Evolutionary conservation across 2,329 filamentous ascomycete species (phyloP).

Genomic region (Aureobasidium vineae): DNA sequence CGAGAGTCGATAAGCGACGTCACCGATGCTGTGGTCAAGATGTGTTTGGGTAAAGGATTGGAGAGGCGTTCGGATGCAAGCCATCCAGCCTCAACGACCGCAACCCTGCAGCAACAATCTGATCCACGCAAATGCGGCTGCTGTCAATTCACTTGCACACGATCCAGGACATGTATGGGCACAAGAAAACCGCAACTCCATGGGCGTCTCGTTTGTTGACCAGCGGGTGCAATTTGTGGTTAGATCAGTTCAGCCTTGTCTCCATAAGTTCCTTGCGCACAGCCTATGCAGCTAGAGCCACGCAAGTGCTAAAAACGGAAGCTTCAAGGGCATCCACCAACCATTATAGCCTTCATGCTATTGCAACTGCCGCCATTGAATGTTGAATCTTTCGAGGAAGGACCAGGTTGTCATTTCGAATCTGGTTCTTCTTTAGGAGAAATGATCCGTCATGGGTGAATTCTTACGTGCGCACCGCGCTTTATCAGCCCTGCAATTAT

Average conservation of each 20-base stretch:
- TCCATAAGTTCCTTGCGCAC: constrained; percentile 5
- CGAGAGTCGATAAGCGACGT: neutral
- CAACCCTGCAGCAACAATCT: neutral
- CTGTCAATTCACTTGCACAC: neutral
- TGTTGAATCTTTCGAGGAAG: neutral
- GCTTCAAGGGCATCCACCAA: neutral
- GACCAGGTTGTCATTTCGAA: neutral
- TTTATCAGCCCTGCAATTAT: neutral
- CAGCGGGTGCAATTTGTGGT: neutral
- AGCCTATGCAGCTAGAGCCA: neutral
- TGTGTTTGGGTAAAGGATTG: constrained; percentile 25
- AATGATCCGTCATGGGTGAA: too few species aligned
- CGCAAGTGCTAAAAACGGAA: constrained; percentile 3
- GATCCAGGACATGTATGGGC: neutral
- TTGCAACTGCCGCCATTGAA: constrained; percentile 21
- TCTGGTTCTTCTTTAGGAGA: neutral
- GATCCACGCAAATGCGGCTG: neutral
- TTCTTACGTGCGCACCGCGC: neutral
- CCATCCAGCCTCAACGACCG: neutral
- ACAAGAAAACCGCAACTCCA: neutral
- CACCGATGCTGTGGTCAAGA: constrained; percentile 7
- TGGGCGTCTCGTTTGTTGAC: neutral
- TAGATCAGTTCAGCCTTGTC: constrained; percentile 11
- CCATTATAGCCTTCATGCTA: neutral
- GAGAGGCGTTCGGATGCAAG: constrained; percentile 5